A percentile compares a stretch with the other conserved stretches of the same genome.
Conservation (phyloP, 2,329 filamentous ascomycete genomes). For the Fusarium sp. region DNA sequence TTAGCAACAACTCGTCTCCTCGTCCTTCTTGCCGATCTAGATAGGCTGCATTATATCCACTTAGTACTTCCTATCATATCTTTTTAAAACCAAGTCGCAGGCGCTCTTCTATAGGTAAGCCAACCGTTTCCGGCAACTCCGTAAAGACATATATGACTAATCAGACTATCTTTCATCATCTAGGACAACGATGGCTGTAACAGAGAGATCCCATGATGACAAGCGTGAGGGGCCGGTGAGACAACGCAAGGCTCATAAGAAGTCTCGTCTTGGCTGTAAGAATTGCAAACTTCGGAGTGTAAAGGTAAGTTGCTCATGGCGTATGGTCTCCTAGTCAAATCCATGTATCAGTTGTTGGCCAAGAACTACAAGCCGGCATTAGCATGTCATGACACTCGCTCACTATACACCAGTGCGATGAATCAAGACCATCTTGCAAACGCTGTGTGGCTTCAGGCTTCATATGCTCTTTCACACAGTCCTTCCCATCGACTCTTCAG, state of each 20-base stretch:
- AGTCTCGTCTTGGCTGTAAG: conserved; percentile 66
- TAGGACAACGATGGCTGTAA: conserved; percentile 18
- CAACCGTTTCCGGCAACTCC: conserved; percentile 18
- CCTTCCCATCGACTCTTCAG: conserved; percentile 40
- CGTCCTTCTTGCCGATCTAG: conserved; percentile 5
- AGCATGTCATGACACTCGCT: neutral
- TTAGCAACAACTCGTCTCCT: conserved; percentile 1
- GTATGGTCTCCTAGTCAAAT: neutral
- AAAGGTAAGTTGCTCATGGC: conserved; percentile 56
- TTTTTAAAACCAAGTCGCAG: neutral
- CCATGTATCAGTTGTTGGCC: neutral
- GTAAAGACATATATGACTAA: neutral
- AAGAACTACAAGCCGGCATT: neutral
- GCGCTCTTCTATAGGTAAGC: neutral
- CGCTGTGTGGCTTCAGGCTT: conserved; percentile 63
- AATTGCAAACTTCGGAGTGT: conserved; percentile 69
- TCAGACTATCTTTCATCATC: neutral
- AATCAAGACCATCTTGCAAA: conserved; percentile 62
- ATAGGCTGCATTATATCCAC: neutral
- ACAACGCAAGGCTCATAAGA: conserved; percentile 60
- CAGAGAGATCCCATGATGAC: conserved; percentile 6
- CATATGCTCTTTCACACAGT: conserved; percentile 60
- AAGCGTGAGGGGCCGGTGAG: conserved; percentile 27
- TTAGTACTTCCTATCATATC: neutral
- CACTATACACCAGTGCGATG: conserved; percentile 63